Conservation (phyloP, 2,329 filamentous ascomycete genomes). For the Sclerotiophoma versabilis region DNA sequence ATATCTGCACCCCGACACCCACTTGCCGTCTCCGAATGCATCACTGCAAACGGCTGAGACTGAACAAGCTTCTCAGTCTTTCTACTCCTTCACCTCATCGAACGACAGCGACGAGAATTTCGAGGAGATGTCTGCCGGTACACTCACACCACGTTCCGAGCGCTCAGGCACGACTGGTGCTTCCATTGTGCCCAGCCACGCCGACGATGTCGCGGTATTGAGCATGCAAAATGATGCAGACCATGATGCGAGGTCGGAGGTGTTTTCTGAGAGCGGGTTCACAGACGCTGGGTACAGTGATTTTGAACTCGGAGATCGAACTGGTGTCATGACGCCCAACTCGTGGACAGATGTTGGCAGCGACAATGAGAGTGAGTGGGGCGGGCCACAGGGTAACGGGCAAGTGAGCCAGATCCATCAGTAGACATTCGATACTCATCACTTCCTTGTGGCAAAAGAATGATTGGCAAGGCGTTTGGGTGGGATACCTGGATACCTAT, state of each 20-base stretch:
- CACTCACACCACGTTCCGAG: constrained; percentile 49
- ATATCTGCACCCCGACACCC: constrained; percentile 17
- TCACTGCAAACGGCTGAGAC: constrained; percentile 28
- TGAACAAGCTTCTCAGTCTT: constrained; percentile 43
- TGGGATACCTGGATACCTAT: not conserved
- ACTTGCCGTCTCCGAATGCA: constrained; percentile 5
- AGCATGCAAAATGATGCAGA: constrained; percentile 46
- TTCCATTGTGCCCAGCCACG: constrained; percentile 39
- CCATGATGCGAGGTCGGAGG: constrained; percentile 44
- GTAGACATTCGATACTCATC: constrained; percentile 9
- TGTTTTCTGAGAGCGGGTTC: constrained; percentile 46
- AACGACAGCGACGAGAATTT: constrained; percentile 29
- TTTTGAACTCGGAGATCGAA: constrained; percentile 26
- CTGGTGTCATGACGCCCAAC: constrained; percentile 47
- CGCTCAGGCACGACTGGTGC: constrained; percentile 38
- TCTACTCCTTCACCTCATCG: constrained; percentile 46
- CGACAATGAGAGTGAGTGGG: constrained; percentile 50
- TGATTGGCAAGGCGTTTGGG: constrained; percentile 7
- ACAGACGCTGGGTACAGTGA: constrained; percentile 48
- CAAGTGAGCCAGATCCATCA: constrained; percentile 41
- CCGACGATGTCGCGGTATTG: constrained; percentile 45
- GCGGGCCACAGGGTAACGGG: constrained; percentile 31
- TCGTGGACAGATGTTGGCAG: constrained; percentile 52
- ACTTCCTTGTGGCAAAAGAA: not conserved
- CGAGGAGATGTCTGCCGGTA: constrained; percentile 45